phyloP scores from a whole-genome alignment of 2,329 filamentous ascomycete genomes.

The Hirsutella minnesotensis region DNA sequence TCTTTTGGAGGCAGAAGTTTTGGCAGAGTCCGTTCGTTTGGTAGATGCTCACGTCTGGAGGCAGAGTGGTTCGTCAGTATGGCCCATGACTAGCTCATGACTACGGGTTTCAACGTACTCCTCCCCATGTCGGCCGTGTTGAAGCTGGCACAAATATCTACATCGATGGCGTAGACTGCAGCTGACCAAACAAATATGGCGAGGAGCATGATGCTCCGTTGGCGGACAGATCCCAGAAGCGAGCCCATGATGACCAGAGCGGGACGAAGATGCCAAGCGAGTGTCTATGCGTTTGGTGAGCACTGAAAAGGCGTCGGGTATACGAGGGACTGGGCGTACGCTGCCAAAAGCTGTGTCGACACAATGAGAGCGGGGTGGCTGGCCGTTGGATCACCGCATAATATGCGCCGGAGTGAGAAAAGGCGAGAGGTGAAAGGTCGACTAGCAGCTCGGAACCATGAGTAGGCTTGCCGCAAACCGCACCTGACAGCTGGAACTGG shows the following conservation, averaged over 20 bases:
- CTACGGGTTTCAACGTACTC: constrained; percentile 18
- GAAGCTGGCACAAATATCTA: constrained; percentile 22
- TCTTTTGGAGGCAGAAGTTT: constrained; percentile 37
- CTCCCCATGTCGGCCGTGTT: constrained; percentile 20
- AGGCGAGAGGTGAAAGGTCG: background rate
- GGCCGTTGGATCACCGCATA: background rate
- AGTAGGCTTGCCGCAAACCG: background rate
- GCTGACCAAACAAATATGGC: constrained; percentile 12
- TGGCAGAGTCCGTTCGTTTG: constrained; percentile 62
- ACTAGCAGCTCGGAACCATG: background rate
- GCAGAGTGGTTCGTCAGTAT: background rate
- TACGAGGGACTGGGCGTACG: background rate
- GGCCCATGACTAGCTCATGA: background rate
- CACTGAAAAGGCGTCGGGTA: background rate
- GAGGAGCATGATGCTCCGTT: constrained; percentile 4
- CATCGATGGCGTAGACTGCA: constrained; percentile 13
- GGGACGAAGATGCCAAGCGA: background rate
- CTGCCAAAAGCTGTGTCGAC: background rate
- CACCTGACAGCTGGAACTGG: background rate
- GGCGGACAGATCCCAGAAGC: background rate
- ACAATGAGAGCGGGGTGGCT: background rate
- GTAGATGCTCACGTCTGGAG: constrained; percentile 40
- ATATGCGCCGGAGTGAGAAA: background rate
- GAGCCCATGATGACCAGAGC: background rate
- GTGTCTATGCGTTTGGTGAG: background rate